A percentile compares a stretch with the other conserved stretches of the same genome.
phyloP scores from a whole-genome alignment of 2,329 filamentous ascomycete species.

The Aureobasidium namibiae region DNA sequence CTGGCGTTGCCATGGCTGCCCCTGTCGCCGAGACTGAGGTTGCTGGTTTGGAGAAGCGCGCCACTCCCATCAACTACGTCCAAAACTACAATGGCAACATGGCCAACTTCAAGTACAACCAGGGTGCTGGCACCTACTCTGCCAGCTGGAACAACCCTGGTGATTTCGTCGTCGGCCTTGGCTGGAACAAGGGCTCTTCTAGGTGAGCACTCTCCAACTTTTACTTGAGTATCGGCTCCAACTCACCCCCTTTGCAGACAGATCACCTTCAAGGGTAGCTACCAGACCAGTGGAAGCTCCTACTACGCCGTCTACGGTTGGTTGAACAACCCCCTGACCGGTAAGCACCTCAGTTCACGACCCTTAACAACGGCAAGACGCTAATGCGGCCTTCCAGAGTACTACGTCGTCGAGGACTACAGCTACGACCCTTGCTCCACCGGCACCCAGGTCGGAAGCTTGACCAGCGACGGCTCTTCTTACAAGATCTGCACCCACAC shows the following conservation, averaged over 20 bases:
- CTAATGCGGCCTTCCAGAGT: constrained; percentile 33
- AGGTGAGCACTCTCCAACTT: neutral
- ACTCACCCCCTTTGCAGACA: constrained; percentile 25
- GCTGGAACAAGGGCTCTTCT: constrained; percentile 15
- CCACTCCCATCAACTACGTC: constrained; percentile 14
- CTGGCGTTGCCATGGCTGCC: constrained; percentile 15
- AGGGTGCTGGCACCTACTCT: constrained; percentile 17
- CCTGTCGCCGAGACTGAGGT: constrained; percentile 10
- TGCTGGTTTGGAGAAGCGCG: constrained; percentile 1
- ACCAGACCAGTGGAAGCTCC: constrained; percentile 40
- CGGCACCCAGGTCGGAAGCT: constrained; percentile 41
- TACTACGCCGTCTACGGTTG: constrained; percentile 53
- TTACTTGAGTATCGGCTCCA: neutral
- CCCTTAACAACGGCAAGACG: neutral
- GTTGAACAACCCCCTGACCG: constrained; percentile 41
- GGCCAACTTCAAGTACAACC: constrained; percentile 16
- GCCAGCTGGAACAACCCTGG: constrained; percentile 18
- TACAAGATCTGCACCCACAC: constrained; percentile 46
- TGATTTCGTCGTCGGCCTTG: constrained; percentile 19
- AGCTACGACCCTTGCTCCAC: constrained; percentile 35
- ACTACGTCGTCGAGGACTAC: constrained; percentile 50
- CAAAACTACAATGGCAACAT: constrained; percentile 13
- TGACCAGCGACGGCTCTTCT: constrained; percentile 44
- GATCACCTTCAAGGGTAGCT: constrained; percentile 43
- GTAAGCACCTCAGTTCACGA: neutral